Evolutionary conservation across 176 grass and related monocot genomes (phyloP).

Genomic region (Echinochloa phyllopogon): DNA sequence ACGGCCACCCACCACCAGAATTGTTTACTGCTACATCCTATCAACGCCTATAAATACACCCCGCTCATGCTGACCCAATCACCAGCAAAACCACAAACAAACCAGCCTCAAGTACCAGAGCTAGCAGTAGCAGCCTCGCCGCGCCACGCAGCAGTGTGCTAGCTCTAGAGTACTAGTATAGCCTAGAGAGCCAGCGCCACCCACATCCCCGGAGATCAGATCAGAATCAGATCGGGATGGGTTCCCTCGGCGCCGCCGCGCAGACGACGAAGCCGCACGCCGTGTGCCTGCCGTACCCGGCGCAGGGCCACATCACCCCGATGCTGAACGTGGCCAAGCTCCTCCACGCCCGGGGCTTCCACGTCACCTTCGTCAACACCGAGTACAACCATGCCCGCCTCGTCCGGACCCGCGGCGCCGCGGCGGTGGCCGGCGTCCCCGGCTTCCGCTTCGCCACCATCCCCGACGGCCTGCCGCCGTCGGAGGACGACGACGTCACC

Average conservation of each 20-base stretch:
- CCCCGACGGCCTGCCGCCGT: conserved; percentile 70
- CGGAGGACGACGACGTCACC: conserved; percentile 61
- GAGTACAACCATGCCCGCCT: conserved; percentile 73
- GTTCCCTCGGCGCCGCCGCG: conserved; percentile 34
- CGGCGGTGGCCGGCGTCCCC: conserved; percentile 42
- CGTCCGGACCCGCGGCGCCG: conserved; percentile 41
- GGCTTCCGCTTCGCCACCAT: conserved; percentile 69
- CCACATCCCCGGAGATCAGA: no score
- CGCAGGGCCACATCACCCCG: conserved; percentile 79
- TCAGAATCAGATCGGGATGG: conserved; percentile 24
- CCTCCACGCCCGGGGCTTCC: conserved; percentile 69
- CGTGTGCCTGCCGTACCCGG: conserved; percentile 74
- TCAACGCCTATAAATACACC: conserved; percentile 12
- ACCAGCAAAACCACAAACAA: neutral
- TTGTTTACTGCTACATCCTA: no score
- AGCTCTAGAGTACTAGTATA: no score
- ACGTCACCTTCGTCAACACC: conserved; percentile 74
- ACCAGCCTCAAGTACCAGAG: neutral
- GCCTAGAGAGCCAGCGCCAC: no score
- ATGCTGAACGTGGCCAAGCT: conserved; percentile 81
- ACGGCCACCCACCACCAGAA: neutral
- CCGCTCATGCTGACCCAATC: neutral
- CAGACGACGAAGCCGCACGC: conserved; percentile 53
- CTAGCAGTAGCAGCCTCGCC: neutral
- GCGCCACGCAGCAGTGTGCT: neutral